Evolutionary conservation across 1,284 basidiomycete genomes (phyloP).

Genomic region (Irpex sp.): DNA sequence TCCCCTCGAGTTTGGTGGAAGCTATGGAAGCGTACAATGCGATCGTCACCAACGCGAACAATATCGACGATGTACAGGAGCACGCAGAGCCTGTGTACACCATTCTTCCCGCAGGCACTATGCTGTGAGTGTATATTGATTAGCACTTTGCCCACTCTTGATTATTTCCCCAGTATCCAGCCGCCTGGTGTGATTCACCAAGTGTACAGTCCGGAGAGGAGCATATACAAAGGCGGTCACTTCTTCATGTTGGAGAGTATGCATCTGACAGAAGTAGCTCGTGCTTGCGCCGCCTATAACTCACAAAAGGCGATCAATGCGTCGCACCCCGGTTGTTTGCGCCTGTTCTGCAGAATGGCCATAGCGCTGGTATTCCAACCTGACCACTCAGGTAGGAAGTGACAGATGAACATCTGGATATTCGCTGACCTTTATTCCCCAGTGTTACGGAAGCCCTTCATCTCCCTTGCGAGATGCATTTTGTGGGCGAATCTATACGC

Average conservation of each 20-base stretch:
- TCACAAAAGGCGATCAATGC: background rate
- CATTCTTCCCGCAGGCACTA: background rate
- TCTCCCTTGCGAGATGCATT: background rate
- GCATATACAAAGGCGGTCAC: background rate
- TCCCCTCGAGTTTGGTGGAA: no score
- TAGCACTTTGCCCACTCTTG: no score
- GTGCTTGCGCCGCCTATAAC: background rate
- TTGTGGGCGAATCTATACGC: background rate
- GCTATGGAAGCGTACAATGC: no score
- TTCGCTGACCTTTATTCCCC: background rate
- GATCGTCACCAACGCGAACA: no score
- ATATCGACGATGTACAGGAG: no score
- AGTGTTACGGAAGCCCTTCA: background rate
- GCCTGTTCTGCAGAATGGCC: background rate
- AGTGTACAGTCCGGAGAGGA: background rate
- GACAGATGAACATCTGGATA: background rate
- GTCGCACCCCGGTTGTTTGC: background rate
- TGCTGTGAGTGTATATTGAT: background rate
- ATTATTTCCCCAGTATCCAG: background rate
- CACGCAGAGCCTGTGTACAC: background rate
- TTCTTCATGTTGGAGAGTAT: background rate
- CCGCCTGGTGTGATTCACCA: background rate
- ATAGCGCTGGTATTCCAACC: background rate
- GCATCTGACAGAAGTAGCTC: background rate
- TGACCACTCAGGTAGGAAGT: background rate